These are phyloP conservation scores for Backusella macrospora DNA, from an alignment of 192 early-diverging fungal species.

Conservation along the genomic window DNA sequence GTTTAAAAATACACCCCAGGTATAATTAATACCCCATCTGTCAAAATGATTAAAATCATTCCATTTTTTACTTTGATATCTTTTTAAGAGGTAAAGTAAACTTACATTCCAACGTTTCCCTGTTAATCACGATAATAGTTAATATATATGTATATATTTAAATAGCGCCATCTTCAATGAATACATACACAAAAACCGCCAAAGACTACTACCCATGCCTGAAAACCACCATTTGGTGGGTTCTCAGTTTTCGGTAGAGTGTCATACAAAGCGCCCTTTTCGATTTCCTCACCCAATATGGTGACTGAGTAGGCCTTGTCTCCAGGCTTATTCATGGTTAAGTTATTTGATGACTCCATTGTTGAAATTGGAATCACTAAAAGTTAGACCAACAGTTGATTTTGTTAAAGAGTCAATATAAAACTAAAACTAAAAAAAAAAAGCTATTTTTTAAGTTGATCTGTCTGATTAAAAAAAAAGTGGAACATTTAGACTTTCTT, in stretches of 20 bases:
- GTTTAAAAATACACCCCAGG: slow-evolving; percentile 25
- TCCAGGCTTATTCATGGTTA: not conserved
- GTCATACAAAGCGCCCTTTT: not conserved
- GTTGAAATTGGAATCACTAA: slow-evolving; percentile 4
- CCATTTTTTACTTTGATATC: not conserved
- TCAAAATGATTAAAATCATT: not conserved
- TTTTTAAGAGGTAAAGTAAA: not conserved
- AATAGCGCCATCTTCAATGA: not conserved
- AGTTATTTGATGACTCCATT: slow-evolving; percentile 1
- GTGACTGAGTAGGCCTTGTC: not conserved
- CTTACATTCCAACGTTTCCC: not conserved
- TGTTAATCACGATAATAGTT: not conserved
- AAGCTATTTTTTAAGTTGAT: no score
- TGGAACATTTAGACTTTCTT: no score
- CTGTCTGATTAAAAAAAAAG: no score
- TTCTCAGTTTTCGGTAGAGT: slow-evolving; percentile 2
- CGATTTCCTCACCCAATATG: not conserved
- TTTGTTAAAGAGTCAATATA: no score
- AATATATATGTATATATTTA: not conserved
- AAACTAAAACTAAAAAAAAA: no score
- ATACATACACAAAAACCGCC: slow-evolving; percentile 34
- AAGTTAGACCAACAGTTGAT: not conserved
- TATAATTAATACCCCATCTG: slow-evolving; percentile 10
- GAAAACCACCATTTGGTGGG: slow-evolving; percentile 27
- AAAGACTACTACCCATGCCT: slow-evolving; percentile 25